A percentile compares a stretch with the other conserved stretches of the same genome.
Conservation (phyloP, 768 basidiomycete species). For the Steccherinum ochraceum region DNA sequence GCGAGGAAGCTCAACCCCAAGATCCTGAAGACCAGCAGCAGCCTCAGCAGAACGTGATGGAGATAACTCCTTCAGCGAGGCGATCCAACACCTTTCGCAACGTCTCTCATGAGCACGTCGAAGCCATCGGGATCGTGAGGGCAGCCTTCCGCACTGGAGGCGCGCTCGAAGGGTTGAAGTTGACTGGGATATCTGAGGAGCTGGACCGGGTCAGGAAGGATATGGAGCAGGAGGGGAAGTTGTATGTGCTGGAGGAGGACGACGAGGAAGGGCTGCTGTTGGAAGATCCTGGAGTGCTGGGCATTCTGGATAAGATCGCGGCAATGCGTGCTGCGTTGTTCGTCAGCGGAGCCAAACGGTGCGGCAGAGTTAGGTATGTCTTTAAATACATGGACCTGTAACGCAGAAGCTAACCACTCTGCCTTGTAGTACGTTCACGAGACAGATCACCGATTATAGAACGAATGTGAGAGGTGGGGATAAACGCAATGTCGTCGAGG, state of each 20-base stretch:
- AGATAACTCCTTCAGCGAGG: background rate
- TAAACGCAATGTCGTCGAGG: constrained; percentile 35
- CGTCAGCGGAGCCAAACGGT: constrained; percentile 40
- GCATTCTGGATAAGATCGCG: constrained; percentile 53
- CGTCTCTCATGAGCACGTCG: constrained; percentile 34
- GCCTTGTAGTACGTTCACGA: constrained; percentile 41
- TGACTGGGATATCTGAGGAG: constrained; percentile 39
- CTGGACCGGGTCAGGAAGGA: constrained; percentile 17
- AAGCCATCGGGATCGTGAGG: constrained; percentile 38
- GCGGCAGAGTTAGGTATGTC: constrained; percentile 41
- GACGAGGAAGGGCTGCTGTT: constrained; percentile 25
- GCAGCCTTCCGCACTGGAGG: constrained; percentile 37
- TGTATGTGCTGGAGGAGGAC: constrained; percentile 6
- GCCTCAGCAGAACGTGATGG: constrained; percentile 1
- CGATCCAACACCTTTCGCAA: constrained; percentile 42
- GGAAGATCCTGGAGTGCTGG: constrained; percentile 43
- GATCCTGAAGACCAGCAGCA: constrained; percentile 1
- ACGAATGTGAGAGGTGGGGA: constrained; percentile 18
- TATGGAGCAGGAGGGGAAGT: background rate
- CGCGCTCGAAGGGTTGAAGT: constrained; percentile 31
- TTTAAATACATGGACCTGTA: too few relatives aligned
- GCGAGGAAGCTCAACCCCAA: constrained; percentile 5
- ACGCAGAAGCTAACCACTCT: constrained; percentile 15
- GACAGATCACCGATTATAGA: constrained; percentile 42
- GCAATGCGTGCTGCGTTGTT: constrained; percentile 43